Evolutionary conservation across 805 yeast species (phyloP).

Genomic region (Saccharomycodes ludwigii): DNA sequence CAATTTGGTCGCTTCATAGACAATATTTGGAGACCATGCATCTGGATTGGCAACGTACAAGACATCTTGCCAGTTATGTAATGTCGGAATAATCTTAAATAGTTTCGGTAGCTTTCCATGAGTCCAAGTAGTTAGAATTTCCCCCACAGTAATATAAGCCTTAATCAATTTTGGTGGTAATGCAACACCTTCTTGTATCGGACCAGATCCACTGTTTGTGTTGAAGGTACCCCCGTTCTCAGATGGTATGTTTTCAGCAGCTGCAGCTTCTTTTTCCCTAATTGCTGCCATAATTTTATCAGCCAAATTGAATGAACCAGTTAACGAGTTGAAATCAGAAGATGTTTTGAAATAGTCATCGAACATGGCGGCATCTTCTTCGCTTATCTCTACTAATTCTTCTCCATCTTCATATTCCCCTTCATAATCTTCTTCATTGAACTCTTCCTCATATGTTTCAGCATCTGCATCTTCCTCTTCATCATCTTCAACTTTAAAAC

Average conservation of each 20-base stretch:
- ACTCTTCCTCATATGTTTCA: conserved; percentile 27
- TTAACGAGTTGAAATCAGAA: conserved; percentile 24
- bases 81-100: conserved; percentile 86
- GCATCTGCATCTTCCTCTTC: conserved; percentile 31
- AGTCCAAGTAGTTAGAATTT: conserved; percentile 73
- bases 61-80: conserved; percentile 92
- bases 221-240: conserved; percentile 19
- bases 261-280: conserved; percentile 47
- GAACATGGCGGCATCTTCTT: conserved; percentile 73
- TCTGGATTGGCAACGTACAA: conserved; percentile 87
- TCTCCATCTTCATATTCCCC: conserved; percentile 32
- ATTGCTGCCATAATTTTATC: conserved; percentile 90
- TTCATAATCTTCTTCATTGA: conserved; percentile 37
- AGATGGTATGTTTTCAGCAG: conserved; percentile 7
- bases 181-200: conserved; percentile 59
- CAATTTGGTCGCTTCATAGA: conserved; percentile 86
- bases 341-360: conserved; percentile 53
- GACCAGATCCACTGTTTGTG: conserved; percentile 17
- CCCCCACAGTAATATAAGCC: conserved; percentile 87
- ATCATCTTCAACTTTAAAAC: conserved; percentile 35
- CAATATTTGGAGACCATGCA: conserved; percentile 89
- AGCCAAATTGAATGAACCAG: conserved; percentile 58
- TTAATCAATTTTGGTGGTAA: conserved; percentile 94
- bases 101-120: conserved; percentile 96
- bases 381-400: conserved; percentile 55